Conservation (phyloP, 2,329 filamentous ascomycete genomes). For the Geosmithia flava region DNA sequence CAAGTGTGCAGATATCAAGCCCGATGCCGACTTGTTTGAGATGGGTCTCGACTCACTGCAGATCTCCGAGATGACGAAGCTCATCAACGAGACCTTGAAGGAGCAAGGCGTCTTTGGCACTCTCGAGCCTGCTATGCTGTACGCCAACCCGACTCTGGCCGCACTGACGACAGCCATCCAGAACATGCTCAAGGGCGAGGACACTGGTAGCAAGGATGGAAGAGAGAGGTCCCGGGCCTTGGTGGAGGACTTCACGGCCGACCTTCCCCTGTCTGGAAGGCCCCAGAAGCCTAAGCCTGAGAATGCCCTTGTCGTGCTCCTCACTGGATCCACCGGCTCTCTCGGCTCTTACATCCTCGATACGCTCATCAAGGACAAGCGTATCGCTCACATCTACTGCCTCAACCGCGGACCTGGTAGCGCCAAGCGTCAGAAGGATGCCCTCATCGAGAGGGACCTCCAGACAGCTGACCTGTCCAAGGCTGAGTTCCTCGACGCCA, state of each 20-base stretch:
- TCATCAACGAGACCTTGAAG: background rate
- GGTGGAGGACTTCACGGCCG: slow-evolving; percentile 4
- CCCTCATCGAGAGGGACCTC: background rate
- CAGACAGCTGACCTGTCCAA: background rate
- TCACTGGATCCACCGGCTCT: slow-evolving; percentile 84
- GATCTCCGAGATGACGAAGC: slow-evolving; percentile 11
- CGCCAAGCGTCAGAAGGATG: background rate
- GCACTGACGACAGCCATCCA: slow-evolving; percentile 11
- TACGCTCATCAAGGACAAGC: slow-evolving; percentile 10
- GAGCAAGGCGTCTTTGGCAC: background rate
- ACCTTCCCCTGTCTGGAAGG: slow-evolving; percentile 9
- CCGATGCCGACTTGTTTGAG: slow-evolving; percentile 21
- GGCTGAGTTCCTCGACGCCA: slow-evolving; percentile 4
- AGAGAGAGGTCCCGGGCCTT: slow-evolving; percentile 13
- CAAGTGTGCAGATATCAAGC: slow-evolving; percentile 6
- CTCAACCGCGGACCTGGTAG: slow-evolving; percentile 11
- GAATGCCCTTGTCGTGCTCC: slow-evolving; percentile 47
- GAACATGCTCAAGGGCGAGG: slow-evolving; percentile 3
- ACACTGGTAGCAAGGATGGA: slow-evolving; percentile 2
- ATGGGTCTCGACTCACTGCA: slow-evolving; percentile 26
- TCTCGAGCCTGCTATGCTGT: slow-evolving; percentile 12
- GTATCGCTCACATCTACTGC: slow-evolving; percentile 8
- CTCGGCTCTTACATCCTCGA: slow-evolving; percentile 61
- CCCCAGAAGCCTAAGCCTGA: slow-evolving; percentile 7
- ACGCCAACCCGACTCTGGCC: slow-evolving; percentile 14